Conservation (phyloP, 2,329 filamentous ascomycete genomes). For the Curvularia spicifera region DNA sequence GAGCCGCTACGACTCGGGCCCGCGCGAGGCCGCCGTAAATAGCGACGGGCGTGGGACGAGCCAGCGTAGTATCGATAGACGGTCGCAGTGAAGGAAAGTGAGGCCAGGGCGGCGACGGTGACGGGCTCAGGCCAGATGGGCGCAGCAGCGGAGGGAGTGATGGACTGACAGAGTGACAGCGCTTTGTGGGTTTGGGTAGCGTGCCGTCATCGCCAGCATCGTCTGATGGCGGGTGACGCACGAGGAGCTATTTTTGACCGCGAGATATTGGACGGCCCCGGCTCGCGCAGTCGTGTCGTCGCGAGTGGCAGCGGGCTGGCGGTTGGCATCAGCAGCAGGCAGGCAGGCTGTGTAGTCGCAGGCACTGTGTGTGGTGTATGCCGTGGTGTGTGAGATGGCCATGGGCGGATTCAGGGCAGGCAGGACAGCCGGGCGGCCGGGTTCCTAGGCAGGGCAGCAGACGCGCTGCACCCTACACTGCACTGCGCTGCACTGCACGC, state of each 20-base stretch:
- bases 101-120: slow-evolving; percentile 2
- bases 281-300: slow-evolving; percentile 31
- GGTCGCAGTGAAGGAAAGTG: not conserved
- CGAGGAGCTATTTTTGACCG: slow-evolving; percentile 37
- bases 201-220: not conserved
- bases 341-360: not conserved
- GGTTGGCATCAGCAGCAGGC: not conserved
- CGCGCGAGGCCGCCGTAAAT: slow-evolving; percentile 1
- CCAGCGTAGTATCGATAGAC: slow-evolving; percentile 19
- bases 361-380: no score
- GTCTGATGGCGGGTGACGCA: slow-evolving; percentile 29
- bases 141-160: not conserved
- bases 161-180: not conserved
- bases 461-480: no score
- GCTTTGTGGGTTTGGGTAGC: not conserved
- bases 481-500: no score
- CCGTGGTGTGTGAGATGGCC: no score
- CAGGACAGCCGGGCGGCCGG: no score
- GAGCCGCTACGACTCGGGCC: slow-evolving; percentile 9
- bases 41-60: slow-evolving; percentile 14
- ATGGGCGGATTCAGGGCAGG: no score
- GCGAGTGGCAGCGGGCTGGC: not conserved
- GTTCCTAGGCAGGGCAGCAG: no score
- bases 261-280: slow-evolving; percentile 31
- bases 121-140: slow-evolving; percentile 3